These are phyloP conservation scores for Aspergillus pseudoviridinutans DNA, from an alignment of 2,329 filamentous ascomycete genomes.

Conservation along the genomic window DNA sequence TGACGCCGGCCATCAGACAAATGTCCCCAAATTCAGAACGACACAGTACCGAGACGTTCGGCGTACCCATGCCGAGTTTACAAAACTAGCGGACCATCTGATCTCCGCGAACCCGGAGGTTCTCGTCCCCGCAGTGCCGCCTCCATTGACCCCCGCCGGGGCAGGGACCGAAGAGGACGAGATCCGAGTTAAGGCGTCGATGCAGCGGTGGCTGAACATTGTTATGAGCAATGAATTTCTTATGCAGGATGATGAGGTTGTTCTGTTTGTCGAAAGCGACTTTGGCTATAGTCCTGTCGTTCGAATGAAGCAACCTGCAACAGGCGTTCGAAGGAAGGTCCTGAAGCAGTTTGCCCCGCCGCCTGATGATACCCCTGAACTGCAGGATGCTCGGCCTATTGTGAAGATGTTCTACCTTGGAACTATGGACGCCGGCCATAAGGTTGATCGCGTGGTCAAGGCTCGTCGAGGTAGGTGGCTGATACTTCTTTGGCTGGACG, in stretches of 20 bases:
- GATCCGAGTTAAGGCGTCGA: conserved; percentile 74
- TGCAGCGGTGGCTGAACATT: conserved; percentile 94
- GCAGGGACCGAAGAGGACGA: conserved; percentile 97
- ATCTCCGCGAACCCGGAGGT: conserved; percentile 97
- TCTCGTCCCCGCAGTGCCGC: conserved; percentile 87
- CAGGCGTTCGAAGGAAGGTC: conserved; percentile 88
- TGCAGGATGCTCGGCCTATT: conserved; percentile 80
- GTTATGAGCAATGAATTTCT: conserved; percentile 89
- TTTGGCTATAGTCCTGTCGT: conserved; percentile 97
- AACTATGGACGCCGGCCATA: conserved; percentile 95
- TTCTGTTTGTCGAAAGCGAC: conserved; percentile 97
- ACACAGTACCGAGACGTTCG: conserved; percentile 98
- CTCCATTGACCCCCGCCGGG: conserved; percentile 89
- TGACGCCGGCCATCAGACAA: conserved; percentile 61
- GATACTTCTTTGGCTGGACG: not conserved
- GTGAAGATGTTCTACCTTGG: conserved; percentile 96
- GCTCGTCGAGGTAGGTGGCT: conserved; percentile 69
- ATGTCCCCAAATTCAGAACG: conserved; percentile 95
- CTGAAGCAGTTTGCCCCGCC: conserved; percentile 98
- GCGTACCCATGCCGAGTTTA: conserved; percentile 90
- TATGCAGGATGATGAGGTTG: conserved; percentile 93
- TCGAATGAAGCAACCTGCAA: conserved; percentile 93
- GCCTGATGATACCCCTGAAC: conserved; percentile 92
- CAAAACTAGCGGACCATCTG: conserved; percentile 92
- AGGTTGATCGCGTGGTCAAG: conserved; percentile 92